Base-by-base conservation (phyloP, 78 protist genomes). In the Anaeramoeba flamelloides region DNA sequence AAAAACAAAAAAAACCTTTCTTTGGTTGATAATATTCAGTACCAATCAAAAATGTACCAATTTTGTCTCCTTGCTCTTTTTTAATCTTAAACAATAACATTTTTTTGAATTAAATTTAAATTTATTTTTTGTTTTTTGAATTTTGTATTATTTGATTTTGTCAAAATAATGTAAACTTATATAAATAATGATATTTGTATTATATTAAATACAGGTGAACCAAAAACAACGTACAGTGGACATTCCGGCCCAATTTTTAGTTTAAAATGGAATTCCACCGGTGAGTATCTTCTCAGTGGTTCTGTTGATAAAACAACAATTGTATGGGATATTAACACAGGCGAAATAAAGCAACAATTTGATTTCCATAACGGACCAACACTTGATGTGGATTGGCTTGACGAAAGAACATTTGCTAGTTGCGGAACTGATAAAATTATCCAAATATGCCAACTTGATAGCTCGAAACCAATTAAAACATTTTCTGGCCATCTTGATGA, bases 361-460 rank as follows among this genome's bases (percentile, higher is more conserved):
- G 85, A 78, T 33, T 87, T 90, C 76, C 83, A 8, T 39, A 76
- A 76, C 34, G 94, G 89, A 31, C 95, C 98, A 3, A 89, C 87
- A 12, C 89, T 94, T 3, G 97, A 94, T 65, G 91, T 94, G 1
- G 96, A 94, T 40, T 94, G 97, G 97, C 79, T 86, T 22, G 64
- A 77, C 41, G 36, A 81, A 36, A 37, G 1, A 40, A 26, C 78
- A 22, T 87, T 87, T 74, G 88, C 90, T 3, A 76, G 75, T n/a
- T 87, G 85, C 82, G 38, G 76, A 22, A 83, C 86, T 2, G 86
- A 83, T 82, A 76, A 40, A 77, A 39, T 0, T 38, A 80, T 86
- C 34, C n/a, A 2, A 81, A 86, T 79, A n/a, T 74, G 77, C 77
- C 0, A 37, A 65, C 41, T 86, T 30, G 40, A 69, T 85, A n/a